Evolutionary conservation across 2,329 filamentous ascomycete species (phyloP).

Genomic region (Lojkania enalia): DNA sequence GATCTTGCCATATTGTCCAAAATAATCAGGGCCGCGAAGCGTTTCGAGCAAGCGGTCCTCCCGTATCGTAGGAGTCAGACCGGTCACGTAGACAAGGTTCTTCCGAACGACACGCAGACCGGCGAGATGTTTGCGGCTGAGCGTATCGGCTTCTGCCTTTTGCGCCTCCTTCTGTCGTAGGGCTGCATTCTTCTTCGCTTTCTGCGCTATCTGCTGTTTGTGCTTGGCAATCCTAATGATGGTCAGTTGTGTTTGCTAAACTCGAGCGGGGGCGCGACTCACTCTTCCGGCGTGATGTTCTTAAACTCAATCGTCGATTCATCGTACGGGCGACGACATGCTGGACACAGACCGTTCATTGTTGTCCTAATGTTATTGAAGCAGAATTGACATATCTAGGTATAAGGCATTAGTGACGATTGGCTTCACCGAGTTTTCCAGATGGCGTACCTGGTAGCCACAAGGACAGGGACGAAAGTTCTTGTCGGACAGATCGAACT

Average conservation of each 20-base stretch:
- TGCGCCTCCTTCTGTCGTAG: constrained; percentile 91
- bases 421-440: constrained; percentile 21
- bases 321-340: constrained; percentile 91
- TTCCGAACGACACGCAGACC: constrained; percentile 97
- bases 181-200: constrained; percentile 91
- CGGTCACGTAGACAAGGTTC: constrained; percentile 97
- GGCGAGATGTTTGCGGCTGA: constrained; percentile 93
- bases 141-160: constrained; percentile 93
- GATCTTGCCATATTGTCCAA: constrained; percentile 97
- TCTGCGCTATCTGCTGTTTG: constrained; percentile 72
- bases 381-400: constrained; percentile 94
- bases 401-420: constrained; percentile 25
- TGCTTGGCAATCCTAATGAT: constrained; percentile 68
- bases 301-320: constrained; percentile 98
- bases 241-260: constrained; percentile 25
- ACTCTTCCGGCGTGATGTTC: constrained; percentile 93
- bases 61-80: constrained; percentile 84
- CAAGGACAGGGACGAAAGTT: constrained; percentile 97
- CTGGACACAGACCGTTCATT: constrained; percentile 96
- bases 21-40: constrained; percentile 87
- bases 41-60: constrained; percentile 93
- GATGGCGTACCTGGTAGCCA: constrained; percentile 83
- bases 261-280: constrained; percentile 47
- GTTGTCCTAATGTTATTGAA: constrained; percentile 99
- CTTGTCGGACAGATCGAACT: constrained; percentile 96